Base-by-base conservation (phyloP, 441 rosid genomes). In the Adansonia rubrostipa region DNA sequence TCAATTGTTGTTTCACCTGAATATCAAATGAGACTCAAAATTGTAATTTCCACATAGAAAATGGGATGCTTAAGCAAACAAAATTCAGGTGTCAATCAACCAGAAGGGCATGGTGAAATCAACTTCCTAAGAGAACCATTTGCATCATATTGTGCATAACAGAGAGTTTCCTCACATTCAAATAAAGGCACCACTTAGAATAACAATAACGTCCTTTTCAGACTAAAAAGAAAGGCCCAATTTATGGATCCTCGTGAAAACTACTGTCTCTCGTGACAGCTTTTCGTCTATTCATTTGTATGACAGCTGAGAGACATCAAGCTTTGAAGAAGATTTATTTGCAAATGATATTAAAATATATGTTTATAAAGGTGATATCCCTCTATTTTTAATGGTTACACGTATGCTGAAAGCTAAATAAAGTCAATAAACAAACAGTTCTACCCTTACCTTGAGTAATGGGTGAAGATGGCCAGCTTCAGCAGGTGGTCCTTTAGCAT, bases 401-500 rank as follows among this genome's bases (percentile, higher is more conserved):
- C 6, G 77, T 73, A 62, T 58, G 0, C 66, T 20, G 0, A 47
- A 64, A 45, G 69, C 9, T 3, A 24, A 74, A 61, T 28, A 74
- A 44, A 53, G 20, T 5, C 14, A 11, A 36, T 64, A 73, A 11
- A 57, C 5, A 57, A 73, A 62, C 2, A 14, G 47, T 6, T 24
- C 17, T 48, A 48, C 71, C 77, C 82, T 82, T 86, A 84, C 99
- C 94, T 96, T 93, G 70, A 90, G 96, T 53, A 96, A 92, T 5
- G 99, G 99, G 79, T 96, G 99, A 75, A 96, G 92, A 88, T 96
- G 92, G 54, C 99, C 99, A 81, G 95, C 83, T 80, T 93, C 95
- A 80, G 91, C 75, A 74, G 97, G 96, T 76, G 83, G 93, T 81
- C 99, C 98, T 85, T 92, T 94, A 63, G 98, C 96, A 74, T 81